These are phyloP conservation scores for Zalaria sp. DNA, from an alignment of 2,329 filamentous ascomycete genomes.

Conservation along the genomic window DNA sequence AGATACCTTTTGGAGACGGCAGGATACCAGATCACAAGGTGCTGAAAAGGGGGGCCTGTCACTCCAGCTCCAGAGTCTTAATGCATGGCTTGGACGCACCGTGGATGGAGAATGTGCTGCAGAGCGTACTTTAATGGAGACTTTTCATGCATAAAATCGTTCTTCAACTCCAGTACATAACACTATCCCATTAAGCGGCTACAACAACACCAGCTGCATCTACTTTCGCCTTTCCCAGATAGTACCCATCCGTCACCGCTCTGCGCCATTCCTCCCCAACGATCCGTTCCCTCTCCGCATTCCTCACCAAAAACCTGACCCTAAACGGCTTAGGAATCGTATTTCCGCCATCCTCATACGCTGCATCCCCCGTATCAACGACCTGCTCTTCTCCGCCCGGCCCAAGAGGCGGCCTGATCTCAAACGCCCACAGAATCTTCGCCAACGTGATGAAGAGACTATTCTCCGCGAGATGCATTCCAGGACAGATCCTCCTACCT, in stretches of 20 bases:
- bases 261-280: background rate
- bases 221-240: background rate
- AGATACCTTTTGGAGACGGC: constrained; percentile 13
- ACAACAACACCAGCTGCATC: background rate
- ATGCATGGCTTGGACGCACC: background rate
- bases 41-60: constrained; percentile 1
- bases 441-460: constrained; percentile 27
- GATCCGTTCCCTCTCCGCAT: background rate
- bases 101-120: background rate
- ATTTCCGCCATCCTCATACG: constrained; percentile 3
- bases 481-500: constrained; percentile 34
- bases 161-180: background rate
- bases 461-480: constrained; percentile 37
- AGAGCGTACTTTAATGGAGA: background rate
- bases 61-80: background rate
- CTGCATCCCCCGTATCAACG: constrained; percentile 1
- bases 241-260: background rate
- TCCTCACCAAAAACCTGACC: constrained; percentile 1
- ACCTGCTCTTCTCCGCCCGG: background rate
- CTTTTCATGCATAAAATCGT: too few relatives aligned
- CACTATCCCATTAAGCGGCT: background rate
- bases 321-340: constrained; percentile 3
- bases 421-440: constrained; percentile 38
- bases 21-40: constrained; percentile 5
- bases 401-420: constrained; percentile 8